Base-by-base conservation (phyloP, 371 early-diverging fungal species). In the Smittium mucronatum region DNA sequence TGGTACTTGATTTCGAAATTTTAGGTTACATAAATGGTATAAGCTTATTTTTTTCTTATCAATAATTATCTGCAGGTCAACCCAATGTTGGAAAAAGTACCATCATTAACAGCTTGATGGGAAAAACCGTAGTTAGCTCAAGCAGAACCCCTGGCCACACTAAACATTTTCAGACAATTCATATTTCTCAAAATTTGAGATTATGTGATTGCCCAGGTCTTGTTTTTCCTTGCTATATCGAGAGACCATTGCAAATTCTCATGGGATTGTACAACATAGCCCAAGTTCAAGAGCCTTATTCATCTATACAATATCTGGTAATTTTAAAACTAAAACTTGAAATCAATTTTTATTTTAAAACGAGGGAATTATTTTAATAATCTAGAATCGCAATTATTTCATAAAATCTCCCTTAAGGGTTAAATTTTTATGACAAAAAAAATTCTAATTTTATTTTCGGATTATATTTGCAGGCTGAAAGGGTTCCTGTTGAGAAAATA, bases 51-150 rank as follows among this genome's bases (percentile, higher is more conserved):
- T n/a, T n/a, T n/a, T n/a, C n/a, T n/a, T n/a, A n/a, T n/a, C n/a
- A n/a, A n/a, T n/a, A n/a, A n/a, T n/a, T n/a, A n/a, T n/a, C n/a
- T 63, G 21, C 57, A 68, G 95, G 94, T 74, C 98, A 99, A 79
- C 99, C 99, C 1, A 98, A 98, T 79, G 99, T 99, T 15, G 99
- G 99, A 57, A 99, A 99, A 79, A 95, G 95, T 72, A 94, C 94
- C 2, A 87, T 98, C 28, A 93, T 99, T 76, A 99, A 99, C 81
- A 90, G 93, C 33, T 88, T 99, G 28, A 86, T 95, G 77, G 88
- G 90, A 29, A 81, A 85, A 34, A 94, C 93, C 26, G 91, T 90
- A 47, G 99, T 99, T 29, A 91, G 93, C 72, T 92, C 97, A 15
- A 92, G 94, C 73, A 84, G 88, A 30, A 98, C 99, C 0, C 99